These are phyloP conservation scores for Iberis amara DNA, from an alignment of 441 rosid genomes.

Conservation along the genomic window DNA sequence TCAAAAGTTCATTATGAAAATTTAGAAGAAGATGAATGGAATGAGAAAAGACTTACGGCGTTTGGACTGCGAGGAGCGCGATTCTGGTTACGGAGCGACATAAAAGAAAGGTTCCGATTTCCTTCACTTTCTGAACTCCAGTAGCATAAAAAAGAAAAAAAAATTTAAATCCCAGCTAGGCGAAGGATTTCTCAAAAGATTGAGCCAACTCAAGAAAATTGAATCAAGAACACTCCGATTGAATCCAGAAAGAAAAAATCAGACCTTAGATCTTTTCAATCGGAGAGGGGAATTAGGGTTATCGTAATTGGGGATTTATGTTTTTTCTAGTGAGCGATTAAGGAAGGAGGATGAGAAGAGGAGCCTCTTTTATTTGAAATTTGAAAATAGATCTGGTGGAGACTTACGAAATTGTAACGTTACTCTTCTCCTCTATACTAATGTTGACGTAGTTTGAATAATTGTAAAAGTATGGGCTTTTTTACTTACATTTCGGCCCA, in stretches of 20 bases:
- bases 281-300: neutral
- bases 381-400: constrained; percentile 43
- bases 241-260: constrained; percentile 11
- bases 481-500: too few relatives aligned
- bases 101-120: constrained; percentile 6
- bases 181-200: neutral
- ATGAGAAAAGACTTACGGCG: constrained; percentile 34
- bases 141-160: too few relatives aligned
- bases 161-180: neutral
- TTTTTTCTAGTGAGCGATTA: neutral
- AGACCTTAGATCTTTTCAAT: neutral
- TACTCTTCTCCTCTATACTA: constrained; percentile 7
- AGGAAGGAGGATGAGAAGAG: constrained; percentile 30
- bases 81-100: constrained; percentile 82
- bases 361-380: constrained; percentile 31
- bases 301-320: constrained; percentile 11
- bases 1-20: too few relatives aligned
- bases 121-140: neutral
- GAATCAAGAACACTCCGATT: constrained; percentile 9
- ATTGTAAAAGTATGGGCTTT: too few relatives aligned
- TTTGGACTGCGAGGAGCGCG: constrained; percentile 74
- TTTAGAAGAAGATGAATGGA: neutral
- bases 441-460: too few relatives aligned
- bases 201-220: neutral
- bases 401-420: constrained; percentile 16